Percentiles rank a stretch among this genome's conserved stretches.
Evolutionary conservation across 768 basidiomycete species (phyloP).

Genomic region (Lentinula edodes): DNA sequence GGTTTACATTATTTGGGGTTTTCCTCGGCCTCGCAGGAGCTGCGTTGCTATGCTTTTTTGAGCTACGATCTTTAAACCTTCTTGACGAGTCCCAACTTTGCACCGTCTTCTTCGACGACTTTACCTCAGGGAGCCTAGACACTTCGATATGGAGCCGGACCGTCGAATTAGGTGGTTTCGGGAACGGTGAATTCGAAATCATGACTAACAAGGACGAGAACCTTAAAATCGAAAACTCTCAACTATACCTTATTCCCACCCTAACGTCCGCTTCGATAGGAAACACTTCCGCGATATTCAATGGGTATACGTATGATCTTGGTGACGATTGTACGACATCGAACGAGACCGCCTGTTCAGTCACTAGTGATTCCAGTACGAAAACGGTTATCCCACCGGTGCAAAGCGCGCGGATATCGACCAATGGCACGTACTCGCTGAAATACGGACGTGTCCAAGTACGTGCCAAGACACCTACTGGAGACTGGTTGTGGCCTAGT

Average conservation of each 20-base stretch:
- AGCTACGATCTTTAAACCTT: slow-evolving; percentile 37
- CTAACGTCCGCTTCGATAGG: slow-evolving; percentile 52
- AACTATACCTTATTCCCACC: slow-evolving; percentile 79
- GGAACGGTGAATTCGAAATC: slow-evolving; percentile 79
- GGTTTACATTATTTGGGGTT: slow-evolving; percentile 20
- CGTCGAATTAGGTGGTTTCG: slow-evolving; percentile 71
- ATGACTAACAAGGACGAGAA: slow-evolving; percentile 57
- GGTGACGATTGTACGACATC: slow-evolving; percentile 49
- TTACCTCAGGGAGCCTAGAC: slow-evolving; percentile 39
- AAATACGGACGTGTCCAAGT: slow-evolving; percentile 59
- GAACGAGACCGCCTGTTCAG: slow-evolving; percentile 16
- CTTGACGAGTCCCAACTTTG: slow-evolving; percentile 40
- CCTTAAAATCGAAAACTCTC: slow-evolving; percentile 58
- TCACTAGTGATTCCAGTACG: slow-evolving; percentile 32
- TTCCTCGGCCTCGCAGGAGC: slow-evolving; percentile 50
- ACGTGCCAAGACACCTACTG: slow-evolving; percentile 54
- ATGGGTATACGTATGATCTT: slow-evolving; percentile 63
- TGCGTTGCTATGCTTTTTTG: slow-evolving; percentile 50
- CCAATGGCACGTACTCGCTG: slow-evolving; percentile 46
- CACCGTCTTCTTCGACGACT: slow-evolving; percentile 68
- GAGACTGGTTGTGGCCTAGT: slow-evolving; percentile 58
- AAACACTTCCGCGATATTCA: slow-evolving; percentile 38
- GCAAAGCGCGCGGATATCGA: slow-evolving; percentile 71
- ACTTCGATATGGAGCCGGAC: slow-evolving; percentile 56
- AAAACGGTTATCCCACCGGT: slow-evolving; percentile 67